A percentile compares a stretch with the other conserved stretches of the same genome.
phyloP scores from a whole-genome alignment of 768 basidiomycete species.

The Mrakia frigida region DNA sequence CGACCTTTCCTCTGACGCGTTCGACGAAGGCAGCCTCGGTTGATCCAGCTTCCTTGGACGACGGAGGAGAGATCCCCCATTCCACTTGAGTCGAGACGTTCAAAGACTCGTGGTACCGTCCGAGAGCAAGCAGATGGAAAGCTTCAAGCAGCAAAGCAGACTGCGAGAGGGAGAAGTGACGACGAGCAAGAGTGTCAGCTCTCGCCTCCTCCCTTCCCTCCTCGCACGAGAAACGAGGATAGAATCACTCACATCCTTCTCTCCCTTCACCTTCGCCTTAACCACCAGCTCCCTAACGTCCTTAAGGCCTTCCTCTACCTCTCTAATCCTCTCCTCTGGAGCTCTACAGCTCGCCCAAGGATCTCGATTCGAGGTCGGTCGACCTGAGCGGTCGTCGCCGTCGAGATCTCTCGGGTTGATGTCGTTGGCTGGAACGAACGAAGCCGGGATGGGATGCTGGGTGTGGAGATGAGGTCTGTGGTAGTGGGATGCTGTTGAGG shows the following conservation, averaged over 20 bases:
- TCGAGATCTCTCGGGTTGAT: slow-evolving; percentile 49
- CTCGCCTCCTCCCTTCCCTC: background rate
- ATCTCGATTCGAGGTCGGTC: slow-evolving; percentile 48
- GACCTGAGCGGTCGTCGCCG: slow-evolving; percentile 47
- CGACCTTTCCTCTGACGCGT: slow-evolving; percentile 66
- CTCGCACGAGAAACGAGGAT: background rate
- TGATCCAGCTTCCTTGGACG: background rate
- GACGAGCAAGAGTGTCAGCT: background rate
- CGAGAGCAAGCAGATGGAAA: slow-evolving; percentile 24
- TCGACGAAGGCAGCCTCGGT: slow-evolving; percentile 62
- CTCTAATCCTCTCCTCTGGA: slow-evolving; percentile 5
- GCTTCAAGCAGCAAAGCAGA: slow-evolving; percentile 8
- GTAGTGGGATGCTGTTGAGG: slow-evolving; percentile 63
- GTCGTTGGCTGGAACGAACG: slow-evolving; percentile 47
- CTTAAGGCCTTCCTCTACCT: slow-evolving; percentile 17
- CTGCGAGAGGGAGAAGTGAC: slow-evolving; percentile 6
- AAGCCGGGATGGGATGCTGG: slow-evolving; percentile 44
- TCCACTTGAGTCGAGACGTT: background rate
- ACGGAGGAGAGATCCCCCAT: background rate
- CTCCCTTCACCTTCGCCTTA: slow-evolving; percentile 27
- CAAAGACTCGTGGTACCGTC: slow-evolving; percentile 9
- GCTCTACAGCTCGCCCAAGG: slow-evolving; percentile 50
- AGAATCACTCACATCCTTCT: slow-evolving; percentile 32
- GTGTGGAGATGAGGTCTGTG: slow-evolving; percentile 53
- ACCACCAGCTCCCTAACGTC: slow-evolving; percentile 20